Conservation (phyloP, 75 land plant species). For the Pinus taeda region DNA sequence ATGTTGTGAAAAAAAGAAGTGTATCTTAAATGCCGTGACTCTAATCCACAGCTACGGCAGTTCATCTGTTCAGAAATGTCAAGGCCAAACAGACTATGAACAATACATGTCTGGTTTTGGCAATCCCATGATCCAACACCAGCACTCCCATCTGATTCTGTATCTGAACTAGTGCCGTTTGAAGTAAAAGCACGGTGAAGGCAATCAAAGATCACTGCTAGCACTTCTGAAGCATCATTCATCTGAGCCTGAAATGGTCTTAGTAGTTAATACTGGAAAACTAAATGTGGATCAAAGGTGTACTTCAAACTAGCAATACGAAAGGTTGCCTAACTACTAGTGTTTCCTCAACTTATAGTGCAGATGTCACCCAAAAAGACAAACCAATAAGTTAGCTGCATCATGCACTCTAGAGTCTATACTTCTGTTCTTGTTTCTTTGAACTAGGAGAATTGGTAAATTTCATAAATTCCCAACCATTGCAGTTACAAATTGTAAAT, state of each 20-base stretch:
- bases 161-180: constrained; percentile 30
- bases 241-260: constrained; percentile 67
- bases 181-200: constrained; percentile 63
- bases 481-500: neutral
- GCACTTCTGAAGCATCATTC: constrained; percentile 96
- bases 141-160: constrained; percentile 49
- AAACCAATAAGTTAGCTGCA: neutral
- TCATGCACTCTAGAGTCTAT: neutral
- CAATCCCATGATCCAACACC: constrained; percentile 73
- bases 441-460: neutral
- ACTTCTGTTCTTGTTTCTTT: neutral
- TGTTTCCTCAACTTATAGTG: neutral
- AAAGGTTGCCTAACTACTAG: neutral
- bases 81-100: constrained; percentile 85
- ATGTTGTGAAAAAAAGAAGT: constrained; percentile 88
- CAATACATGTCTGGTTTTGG: constrained; percentile 57
- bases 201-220: constrained; percentile 85
- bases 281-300: too few relatives aligned
- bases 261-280: neutral
- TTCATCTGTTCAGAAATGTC: constrained; percentile 80
- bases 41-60: constrained; percentile 58
- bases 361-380: neutral
- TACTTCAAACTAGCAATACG: too few relatives aligned
- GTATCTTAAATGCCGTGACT: constrained; percentile 80
- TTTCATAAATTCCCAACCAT: neutral